Conservation (phyloP, 108 stramenopile species). For the Cyclotella sp. region DNA sequence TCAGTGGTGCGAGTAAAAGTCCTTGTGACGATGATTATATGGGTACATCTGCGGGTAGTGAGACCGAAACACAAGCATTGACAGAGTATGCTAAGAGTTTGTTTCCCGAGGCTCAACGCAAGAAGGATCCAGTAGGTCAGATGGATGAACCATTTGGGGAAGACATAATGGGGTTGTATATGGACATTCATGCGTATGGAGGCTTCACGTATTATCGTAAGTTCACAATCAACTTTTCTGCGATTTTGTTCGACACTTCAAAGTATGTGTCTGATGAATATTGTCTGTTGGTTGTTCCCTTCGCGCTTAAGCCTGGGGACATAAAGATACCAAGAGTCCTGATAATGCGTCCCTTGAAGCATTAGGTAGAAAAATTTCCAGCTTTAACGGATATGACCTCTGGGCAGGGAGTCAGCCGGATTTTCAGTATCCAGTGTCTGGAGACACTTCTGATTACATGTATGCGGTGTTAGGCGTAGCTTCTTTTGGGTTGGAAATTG, state of each 20-base stretch:
- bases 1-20: conserved; percentile 32
- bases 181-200: conserved; percentile 61
- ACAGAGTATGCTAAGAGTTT: conserved; percentile 43
- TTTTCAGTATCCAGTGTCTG: conserved; percentile 36
- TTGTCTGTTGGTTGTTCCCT: not conserved
- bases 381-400: conserved; percentile 32
- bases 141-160: conserved; percentile 39
- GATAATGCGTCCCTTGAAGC: conserved; percentile 47
- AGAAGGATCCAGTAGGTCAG: conserved; percentile 29
- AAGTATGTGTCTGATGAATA: not conserved
- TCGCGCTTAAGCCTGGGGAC: conserved; percentile 47
- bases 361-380: conserved; percentile 40
- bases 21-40: conserved; percentile 46
- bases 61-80: conserved; percentile 61
- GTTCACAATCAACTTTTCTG: not conserved
- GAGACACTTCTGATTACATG: conserved; percentile 52
- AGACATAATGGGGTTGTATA: conserved; percentile 46
- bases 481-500: conserved; percentile 58
- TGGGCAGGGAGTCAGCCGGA: conserved; percentile 38
- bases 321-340: conserved; percentile 32
- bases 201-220: conserved; percentile 25
- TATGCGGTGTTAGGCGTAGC: conserved; percentile 57
- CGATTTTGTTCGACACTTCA: not conserved
- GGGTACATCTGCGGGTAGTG: conserved; percentile 46
- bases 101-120: conserved; percentile 54